These are phyloP conservation scores for Exophiala bonariae DNA, from an alignment of 2,329 filamentous ascomycete genomes.

Conservation along the genomic window DNA sequence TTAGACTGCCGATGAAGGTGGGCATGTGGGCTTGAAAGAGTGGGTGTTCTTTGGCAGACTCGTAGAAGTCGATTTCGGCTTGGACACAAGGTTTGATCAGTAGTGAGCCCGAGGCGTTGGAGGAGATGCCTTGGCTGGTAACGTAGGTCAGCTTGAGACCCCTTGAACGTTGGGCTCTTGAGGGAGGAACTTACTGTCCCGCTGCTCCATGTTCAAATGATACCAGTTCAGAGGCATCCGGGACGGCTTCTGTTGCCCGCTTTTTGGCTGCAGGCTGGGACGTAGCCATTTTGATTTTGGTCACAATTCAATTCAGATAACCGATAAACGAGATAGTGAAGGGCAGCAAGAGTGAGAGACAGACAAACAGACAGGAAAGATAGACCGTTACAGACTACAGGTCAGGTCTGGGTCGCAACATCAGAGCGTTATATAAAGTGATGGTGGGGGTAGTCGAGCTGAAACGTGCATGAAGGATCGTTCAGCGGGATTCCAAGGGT, in stretches of 20 bases:
- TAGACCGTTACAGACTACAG: no score
- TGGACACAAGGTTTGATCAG: slow-evolving; percentile 93
- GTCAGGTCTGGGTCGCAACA: no score
- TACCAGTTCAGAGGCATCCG: slow-evolving; percentile 32
- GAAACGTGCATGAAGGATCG: no score
- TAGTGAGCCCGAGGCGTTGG: slow-evolving; percentile 76
- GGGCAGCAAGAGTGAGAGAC: no score
- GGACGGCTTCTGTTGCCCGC: slow-evolving; percentile 8
- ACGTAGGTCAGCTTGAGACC: slow-evolving; percentile 16
- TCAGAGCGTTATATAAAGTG: no score
- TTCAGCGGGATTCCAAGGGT: no score
- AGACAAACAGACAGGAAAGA: no score
- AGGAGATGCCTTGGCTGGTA: slow-evolving; percentile 84
- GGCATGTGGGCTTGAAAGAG: slow-evolving; percentile 81
- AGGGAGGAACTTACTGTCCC: slow-evolving; percentile 47
- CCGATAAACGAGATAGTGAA: no score
- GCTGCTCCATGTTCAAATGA: slow-evolving; percentile 48
- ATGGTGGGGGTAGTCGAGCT: no score
- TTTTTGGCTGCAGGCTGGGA: slow-evolving; percentile 7
- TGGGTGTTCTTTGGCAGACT: slow-evolving; percentile 66
- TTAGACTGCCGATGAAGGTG: slow-evolving; percentile 76
- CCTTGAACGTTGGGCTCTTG: background rate
- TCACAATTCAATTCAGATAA: background rate
- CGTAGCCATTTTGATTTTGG: background rate
- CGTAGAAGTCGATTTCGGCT: slow-evolving; percentile 86